A percentile compares a stretch with the other conserved stretches of the same genome.
Conservation (phyloP, 768 basidiomycete species). For the Suillus alpinus region DNA sequence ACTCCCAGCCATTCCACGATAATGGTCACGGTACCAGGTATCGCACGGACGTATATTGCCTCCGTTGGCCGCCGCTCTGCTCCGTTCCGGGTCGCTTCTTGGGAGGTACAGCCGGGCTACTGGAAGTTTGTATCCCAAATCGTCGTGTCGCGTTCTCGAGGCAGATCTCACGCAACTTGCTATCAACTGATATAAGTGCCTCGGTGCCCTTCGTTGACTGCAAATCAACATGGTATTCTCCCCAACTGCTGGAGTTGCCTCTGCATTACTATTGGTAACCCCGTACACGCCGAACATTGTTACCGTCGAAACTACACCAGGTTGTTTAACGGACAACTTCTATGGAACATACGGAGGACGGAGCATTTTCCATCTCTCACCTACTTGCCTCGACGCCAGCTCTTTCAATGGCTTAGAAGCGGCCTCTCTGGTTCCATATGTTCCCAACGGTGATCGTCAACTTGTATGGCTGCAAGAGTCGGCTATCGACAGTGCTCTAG, state of each 20-base stretch:
- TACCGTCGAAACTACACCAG: conserved; percentile 14
- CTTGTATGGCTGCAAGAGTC: conserved; percentile 64
- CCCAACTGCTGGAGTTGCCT: neutral
- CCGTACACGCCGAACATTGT: conserved; percentile 19
- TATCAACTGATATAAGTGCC: neutral
- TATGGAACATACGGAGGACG: conserved; percentile 56
- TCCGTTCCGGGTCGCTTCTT: neutral
- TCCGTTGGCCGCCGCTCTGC: neutral
- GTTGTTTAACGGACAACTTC: conserved; percentile 50
- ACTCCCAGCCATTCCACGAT: neutral
- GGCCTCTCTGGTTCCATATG: conserved; percentile 26
- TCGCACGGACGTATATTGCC: neutral
- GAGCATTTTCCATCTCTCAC: conserved; percentile 45
- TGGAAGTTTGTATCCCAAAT: neutral
- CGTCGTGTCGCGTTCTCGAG: neutral
- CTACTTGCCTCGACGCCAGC: conserved; percentile 36
- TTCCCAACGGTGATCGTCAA: conserved; percentile 29
- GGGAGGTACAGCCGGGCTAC: neutral
- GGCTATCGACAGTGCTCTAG: conserved; percentile 45
- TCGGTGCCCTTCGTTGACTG: neutral
- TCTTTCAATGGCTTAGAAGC: conserved; percentile 21
- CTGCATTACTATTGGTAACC: conserved; percentile 15
- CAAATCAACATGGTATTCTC: neutral
- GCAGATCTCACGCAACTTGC: neutral
- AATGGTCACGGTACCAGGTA: neutral